Conservation (phyloP, 2,329 filamentous ascomycete genomes). For the Diaporthe sp. region DNA sequence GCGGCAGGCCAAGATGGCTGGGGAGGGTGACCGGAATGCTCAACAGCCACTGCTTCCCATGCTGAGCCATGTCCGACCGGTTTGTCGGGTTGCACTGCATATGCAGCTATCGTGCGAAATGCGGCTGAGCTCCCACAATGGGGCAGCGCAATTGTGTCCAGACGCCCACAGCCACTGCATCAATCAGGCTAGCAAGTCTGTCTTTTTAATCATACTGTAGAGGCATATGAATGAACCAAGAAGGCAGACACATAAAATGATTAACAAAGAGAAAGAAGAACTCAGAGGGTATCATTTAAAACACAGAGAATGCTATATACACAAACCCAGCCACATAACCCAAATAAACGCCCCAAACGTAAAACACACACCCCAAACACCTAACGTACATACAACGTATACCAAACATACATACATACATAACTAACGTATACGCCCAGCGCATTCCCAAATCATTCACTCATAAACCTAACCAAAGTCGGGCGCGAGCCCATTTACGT, state of each 20-base stretch:
- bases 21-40: not conserved
- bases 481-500: conserved; percentile 33
- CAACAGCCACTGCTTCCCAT: not conserved
- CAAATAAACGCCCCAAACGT: not conserved
- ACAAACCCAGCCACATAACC: not conserved
- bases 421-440: conserved; percentile 28
- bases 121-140: not conserved
- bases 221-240: too few species aligned
- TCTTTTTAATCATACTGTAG: too few species aligned
- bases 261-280: not conserved
- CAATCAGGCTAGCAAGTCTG: not conserved
- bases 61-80: not conserved
- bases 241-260: not conserved
- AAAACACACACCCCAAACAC: conserved; percentile 25
- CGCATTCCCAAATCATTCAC: conserved; percentile 43
- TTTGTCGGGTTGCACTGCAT: not conserved
- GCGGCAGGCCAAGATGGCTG: not conserved
- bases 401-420: conserved; percentile 33
- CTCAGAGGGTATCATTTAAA: conserved; percentile 11
- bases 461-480: conserved; percentile 39
- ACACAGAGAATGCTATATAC: conserved; percentile 1
- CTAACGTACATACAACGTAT: conserved; percentile 35
- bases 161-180: not conserved
- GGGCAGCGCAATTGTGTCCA: not conserved
- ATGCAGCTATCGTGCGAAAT: not conserved